phyloP scores from a whole-genome alignment of 1,139 yeast species.

The Blastobotrys raffinosifermentans region DNA sequence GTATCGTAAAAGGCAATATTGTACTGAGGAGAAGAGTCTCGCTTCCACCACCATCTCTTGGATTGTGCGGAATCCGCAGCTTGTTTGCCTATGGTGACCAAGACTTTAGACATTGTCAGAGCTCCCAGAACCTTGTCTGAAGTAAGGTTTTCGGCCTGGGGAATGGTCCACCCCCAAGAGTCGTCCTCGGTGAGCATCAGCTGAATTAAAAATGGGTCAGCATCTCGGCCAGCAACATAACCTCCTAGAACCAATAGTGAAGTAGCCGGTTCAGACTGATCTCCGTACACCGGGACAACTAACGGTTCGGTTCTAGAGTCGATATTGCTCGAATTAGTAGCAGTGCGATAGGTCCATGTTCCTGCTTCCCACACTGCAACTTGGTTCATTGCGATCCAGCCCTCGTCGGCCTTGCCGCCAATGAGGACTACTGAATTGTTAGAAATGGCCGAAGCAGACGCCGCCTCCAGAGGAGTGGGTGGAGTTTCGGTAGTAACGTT shows the following conservation, averaged over 20 bases:
- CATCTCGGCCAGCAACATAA: slow-evolving; percentile 31
- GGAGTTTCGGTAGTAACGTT: slow-evolving; percentile 36
- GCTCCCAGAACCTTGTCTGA: slow-evolving; percentile 33
- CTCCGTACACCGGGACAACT: slow-evolving; percentile 37
- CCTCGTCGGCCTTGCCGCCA: slow-evolving; percentile 50
- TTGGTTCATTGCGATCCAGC: slow-evolving; percentile 59
- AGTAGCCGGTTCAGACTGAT: slow-evolving; percentile 12
- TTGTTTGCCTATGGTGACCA: slow-evolving; percentile 28
- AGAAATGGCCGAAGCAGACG: slow-evolving; percentile 27
- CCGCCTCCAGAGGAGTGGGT: slow-evolving; percentile 46
- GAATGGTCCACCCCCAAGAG: slow-evolving; percentile 43
- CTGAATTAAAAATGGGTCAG: slow-evolving; percentile 40
- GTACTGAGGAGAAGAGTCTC: slow-evolving; percentile 4
- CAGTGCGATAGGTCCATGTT: slow-evolving; percentile 50
- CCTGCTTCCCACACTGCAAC: slow-evolving; percentile 54
- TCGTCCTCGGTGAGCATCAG: slow-evolving; percentile 33
- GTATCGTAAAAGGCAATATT: slow-evolving; percentile 7
- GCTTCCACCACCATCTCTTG: neutral
- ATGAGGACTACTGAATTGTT: slow-evolving; percentile 32
- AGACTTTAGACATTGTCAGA: slow-evolving; percentile 36
- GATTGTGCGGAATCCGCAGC: neutral
- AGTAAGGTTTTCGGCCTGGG: slow-evolving; percentile 15
- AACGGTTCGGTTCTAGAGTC: slow-evolving; percentile 46
- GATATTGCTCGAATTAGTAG: slow-evolving; percentile 30
- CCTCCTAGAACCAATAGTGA: slow-evolving; percentile 38